phyloP scores from a whole-genome alignment of 257 asterid species.

The Forsythia suspensa region DNA sequence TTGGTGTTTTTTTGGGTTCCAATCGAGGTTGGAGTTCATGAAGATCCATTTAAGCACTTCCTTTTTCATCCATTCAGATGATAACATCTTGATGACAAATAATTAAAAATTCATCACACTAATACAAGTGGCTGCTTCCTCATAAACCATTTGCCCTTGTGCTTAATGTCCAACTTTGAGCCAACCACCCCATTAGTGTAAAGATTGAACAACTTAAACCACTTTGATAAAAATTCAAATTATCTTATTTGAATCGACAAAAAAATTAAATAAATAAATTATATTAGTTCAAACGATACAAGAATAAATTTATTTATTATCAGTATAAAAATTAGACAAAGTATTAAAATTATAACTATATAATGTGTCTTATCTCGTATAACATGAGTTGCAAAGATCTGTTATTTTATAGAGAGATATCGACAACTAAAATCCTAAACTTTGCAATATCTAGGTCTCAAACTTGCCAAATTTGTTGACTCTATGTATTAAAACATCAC shows the following conservation, averaged over 20 bases:
- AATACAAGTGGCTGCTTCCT: background rate
- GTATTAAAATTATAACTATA: too few species aligned
- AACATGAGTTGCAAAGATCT: too few species aligned
- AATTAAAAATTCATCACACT: background rate
- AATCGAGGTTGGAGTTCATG: background rate
- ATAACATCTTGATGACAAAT: background rate
- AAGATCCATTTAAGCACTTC: background rate
- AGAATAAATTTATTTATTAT: too few species aligned
- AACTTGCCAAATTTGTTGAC: background rate
- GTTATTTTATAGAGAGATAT: too few species aligned
- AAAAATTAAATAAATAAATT: background rate
- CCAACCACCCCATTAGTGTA: slow-evolving; percentile 4
- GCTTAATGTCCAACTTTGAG: background rate
- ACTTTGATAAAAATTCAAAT: background rate
- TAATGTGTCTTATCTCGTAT: too few species aligned
- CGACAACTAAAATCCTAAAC: background rate
- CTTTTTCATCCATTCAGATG: background rate
- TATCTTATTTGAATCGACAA: background rate
- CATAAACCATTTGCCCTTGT: background rate
- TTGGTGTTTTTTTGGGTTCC: background rate
- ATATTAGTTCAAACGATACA: too few species aligned
- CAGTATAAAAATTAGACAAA: background rate
- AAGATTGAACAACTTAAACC: background rate
- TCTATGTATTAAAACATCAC: too few species aligned
- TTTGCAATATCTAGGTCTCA: background rate